These are phyloP conservation scores for Tulasnella sp. DNA, from an alignment of 768 basidiomycete genomes.

Conservation along the genomic window DNA sequence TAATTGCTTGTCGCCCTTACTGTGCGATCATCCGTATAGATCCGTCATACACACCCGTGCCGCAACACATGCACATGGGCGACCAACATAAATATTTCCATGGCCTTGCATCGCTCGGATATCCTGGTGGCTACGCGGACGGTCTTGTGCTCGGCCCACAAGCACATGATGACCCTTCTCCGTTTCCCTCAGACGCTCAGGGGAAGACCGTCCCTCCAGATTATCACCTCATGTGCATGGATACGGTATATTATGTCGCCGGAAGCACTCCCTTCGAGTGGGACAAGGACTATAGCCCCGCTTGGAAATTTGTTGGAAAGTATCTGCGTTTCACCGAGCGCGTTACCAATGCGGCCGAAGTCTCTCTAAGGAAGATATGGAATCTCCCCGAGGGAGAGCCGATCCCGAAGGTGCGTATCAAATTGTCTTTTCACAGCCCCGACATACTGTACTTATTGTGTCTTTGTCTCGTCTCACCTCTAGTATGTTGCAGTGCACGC, in stretches of 20 bases:
- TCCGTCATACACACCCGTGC: conserved; percentile 5
- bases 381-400: neutral
- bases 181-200: neutral
- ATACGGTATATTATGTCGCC: conserved; percentile 9
- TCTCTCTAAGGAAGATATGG: conserved; percentile 8
- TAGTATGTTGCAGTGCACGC: conserved; percentile 6
- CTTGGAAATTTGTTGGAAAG: conserved; percentile 14
- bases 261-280: neutral
- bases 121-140: neutral
- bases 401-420: conserved; percentile 1
- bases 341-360: neutral
- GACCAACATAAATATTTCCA: neutral
- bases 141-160: neutral
- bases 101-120: conserved; percentile 8
- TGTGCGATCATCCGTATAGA: neutral
- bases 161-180: neutral
- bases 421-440: too few species aligned
- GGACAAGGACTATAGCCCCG: conserved; percentile 7
- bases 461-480: neutral
- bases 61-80: neutral
- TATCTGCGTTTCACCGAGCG: neutral
- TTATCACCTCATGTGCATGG: conserved; percentile 13
- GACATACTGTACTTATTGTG: too few species aligned
- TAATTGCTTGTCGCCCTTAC: too few species aligned
- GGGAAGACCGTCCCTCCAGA: neutral